Evolutionary conservation across 805 yeast species (phyloP), one percentile per base, ranked within the genome.

Genomic region (Nematodospora valgi): DNA sequence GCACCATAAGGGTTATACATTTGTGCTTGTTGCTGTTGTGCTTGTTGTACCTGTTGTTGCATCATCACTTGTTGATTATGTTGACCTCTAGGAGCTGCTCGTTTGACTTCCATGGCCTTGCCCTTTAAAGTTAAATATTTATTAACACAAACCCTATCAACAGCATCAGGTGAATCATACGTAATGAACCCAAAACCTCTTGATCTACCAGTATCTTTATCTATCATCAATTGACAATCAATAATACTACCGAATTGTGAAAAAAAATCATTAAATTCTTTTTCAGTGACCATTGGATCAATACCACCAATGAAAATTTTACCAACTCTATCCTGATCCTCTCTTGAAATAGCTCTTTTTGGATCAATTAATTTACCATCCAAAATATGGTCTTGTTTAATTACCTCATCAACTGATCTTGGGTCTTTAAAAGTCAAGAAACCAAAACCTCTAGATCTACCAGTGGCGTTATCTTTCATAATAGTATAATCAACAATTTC

Each of bases 361-460:
- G 98, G 98, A 58, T 91, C 98, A 56, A 91, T 93, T 41, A 91
- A 83, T 61, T 91, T 91, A 45, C 98, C 98, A 54, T 91, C 98
- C 34, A 91, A 68, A 36, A 86, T 77, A 58, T 91, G 98, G 53
- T 85, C 93, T 41, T 84, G 79, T 46, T 78, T 79, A 48, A 91
- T 74, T 36, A 91, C 98, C 46, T 77, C 84, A 53, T 86, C 91
- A 23, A 91, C 98, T 27, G 93, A 78, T 19, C 69, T 62, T n/a
- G 95, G 74, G 43, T 80, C 82, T 33, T 76, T 78, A 68, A 91
- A 91, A 0, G 96, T 86, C 49, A 91, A 70, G 56, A 91, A 91
- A 0, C 96, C 98, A 62, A 91, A 91, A 2, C 98, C 98, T 54
- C 97, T 75, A 1, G 96, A 86, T 54, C 89, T 76, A 27, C 96